Conservation (phyloP, 2,329 filamentous ascomycete genomes). For the Pyricularia sp. region DNA sequence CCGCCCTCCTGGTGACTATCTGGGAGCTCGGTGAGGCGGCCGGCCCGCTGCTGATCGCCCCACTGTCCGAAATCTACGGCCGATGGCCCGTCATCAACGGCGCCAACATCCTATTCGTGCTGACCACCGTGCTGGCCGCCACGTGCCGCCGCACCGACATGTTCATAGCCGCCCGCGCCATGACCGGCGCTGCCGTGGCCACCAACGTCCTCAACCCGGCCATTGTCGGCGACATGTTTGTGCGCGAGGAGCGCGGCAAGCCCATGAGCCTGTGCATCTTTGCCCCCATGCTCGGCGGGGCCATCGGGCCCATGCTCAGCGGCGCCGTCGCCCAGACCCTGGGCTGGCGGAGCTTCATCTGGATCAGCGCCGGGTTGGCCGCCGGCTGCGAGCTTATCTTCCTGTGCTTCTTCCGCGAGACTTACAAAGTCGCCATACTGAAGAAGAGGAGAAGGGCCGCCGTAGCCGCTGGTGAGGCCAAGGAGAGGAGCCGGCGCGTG, state of each 20-base stretch:
- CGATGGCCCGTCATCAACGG: constrained; percentile 44
- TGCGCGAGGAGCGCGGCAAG: constrained; percentile 40
- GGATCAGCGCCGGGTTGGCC: constrained; percentile 17
- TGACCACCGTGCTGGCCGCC: constrained; percentile 29
- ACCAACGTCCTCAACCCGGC: constrained; percentile 55
- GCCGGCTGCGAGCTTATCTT: constrained; percentile 14
- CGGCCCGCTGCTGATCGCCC: constrained; percentile 51
- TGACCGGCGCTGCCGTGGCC: constrained; percentile 54
- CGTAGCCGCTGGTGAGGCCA: constrained; percentile 12
- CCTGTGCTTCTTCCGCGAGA: constrained; percentile 20
- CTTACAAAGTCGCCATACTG: constrained; percentile 36
- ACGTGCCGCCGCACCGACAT: constrained; percentile 36
- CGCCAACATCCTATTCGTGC: constrained; percentile 41
- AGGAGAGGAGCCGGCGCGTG: constrained; percentile 20
- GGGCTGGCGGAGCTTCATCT: constrained; percentile 25
- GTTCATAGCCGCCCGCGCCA: constrained; percentile 57
- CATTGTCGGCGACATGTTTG: constrained; percentile 56
- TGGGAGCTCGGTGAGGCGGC: constrained; percentile 60
- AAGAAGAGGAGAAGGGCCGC: constrained; percentile 9
- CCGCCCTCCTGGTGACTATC: constrained; percentile 57
- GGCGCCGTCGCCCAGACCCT: constrained; percentile 20
- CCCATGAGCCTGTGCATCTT: constrained; percentile 31
- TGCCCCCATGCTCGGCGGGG: constrained; percentile 21
- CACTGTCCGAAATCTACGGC: constrained; percentile 52
- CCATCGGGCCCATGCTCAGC: constrained; percentile 20